phyloP scores from a whole-genome alignment of 495 filamentous ascomycete species.

The Collariella sp. region DNA sequence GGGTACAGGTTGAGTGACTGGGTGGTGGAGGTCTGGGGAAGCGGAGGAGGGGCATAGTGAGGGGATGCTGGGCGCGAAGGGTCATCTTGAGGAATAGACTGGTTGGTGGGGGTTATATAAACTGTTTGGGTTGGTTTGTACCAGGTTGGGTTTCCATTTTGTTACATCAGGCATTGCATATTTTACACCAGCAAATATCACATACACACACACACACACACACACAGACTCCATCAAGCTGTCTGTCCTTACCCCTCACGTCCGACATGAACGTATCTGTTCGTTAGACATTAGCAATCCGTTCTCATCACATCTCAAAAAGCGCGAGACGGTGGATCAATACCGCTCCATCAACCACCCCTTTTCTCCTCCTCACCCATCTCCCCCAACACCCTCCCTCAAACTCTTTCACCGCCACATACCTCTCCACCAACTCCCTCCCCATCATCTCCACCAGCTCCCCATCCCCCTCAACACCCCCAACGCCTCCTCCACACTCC shows the following conservation, averaged over 20 bases:
- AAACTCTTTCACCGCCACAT: conserved; percentile 50
- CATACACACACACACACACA: too few relatives aligned
- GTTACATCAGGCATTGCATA: neutral
- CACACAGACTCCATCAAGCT: too few relatives aligned
- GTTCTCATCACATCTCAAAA: neutral
- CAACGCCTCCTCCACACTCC: conserved; percentile 46
- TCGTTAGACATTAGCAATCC: neutral
- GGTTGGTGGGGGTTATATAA: neutral
- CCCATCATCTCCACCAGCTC: conserved; percentile 43
- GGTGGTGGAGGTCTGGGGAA: conserved; percentile 42
- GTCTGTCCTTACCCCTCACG: neutral
- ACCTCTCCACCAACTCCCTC: conserved; percentile 47
- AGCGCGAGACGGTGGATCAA: conserved; percentile 18
- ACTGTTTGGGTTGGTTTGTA: neutral
- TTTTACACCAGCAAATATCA: neutral
- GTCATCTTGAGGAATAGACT: neutral
- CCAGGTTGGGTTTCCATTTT: neutral
- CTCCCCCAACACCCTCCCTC: conserved; percentile 40
- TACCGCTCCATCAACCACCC: conserved; percentile 57
- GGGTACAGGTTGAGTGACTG: conserved; percentile 48
- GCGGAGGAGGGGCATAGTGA: conserved; percentile 45
- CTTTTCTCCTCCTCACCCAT: conserved; percentile 39
- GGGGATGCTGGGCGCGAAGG: conserved; percentile 43
- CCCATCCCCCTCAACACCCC: conserved; percentile 38
- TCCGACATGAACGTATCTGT: neutral